phyloP scores from a whole-genome alignment of 192 early-diverging fungal genomes.

The Pilaira anomala region DNA sequence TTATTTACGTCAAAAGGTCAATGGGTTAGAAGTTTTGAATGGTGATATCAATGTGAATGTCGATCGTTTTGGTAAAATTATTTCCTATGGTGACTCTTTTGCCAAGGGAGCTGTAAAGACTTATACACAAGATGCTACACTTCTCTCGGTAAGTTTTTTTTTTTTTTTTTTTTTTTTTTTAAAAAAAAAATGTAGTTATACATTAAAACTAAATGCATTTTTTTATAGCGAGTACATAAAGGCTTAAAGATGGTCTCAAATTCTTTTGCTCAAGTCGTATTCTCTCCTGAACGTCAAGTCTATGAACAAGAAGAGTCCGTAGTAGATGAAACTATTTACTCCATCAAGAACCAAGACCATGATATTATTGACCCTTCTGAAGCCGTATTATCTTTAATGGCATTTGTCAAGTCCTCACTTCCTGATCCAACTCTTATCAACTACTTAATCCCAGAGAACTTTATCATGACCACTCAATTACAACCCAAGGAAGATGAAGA shows the following conservation, averaged over 20 bases:
- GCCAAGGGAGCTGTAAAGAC: slow-evolving; percentile 1
- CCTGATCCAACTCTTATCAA: slow-evolving; percentile 29
- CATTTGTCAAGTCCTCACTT: slow-evolving; percentile 55
- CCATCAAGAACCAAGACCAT: slow-evolving; percentile 2
- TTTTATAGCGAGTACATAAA: slow-evolving; percentile 1
- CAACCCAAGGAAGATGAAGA: slow-evolving; percentile 1
- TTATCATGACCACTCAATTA: background rate
- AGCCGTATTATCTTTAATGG: slow-evolving; percentile 59
- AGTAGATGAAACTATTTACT: background rate
- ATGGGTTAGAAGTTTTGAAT: slow-evolving; percentile 75
- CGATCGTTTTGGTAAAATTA: slow-evolving; percentile 56
- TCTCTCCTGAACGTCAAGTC: background rate
- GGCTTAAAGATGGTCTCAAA: slow-evolving; percentile 6
- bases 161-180: background rate
- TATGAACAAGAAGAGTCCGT: background rate
- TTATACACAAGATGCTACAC: background rate
- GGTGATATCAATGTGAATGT: slow-evolving; percentile 85
- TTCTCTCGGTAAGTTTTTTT: slow-evolving; percentile 5
- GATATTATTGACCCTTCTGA: slow-evolving; percentile 56
- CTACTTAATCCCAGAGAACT: slow-evolving; percentile 7
- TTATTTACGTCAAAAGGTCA: slow-evolving; percentile 69
- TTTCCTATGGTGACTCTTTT: slow-evolving; percentile 78
- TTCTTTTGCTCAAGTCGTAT: slow-evolving; percentile 8
- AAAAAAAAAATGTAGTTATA: no score
- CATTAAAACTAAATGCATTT: no score